Conservation (phyloP, 345 rosid genomes). For the Hypericum perforatum region DNA sequence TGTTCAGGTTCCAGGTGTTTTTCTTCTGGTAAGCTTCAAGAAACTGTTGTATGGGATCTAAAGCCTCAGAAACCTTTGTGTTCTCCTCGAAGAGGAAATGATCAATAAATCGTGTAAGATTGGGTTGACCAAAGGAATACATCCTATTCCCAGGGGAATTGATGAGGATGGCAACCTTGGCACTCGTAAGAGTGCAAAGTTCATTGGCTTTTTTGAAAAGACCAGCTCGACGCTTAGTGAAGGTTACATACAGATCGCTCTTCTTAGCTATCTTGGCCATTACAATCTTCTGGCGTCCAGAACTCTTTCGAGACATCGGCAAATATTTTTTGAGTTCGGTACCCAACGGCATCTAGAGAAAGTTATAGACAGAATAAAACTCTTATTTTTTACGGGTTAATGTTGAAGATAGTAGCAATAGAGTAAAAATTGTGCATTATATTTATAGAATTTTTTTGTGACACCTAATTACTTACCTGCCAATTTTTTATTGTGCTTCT, state of each 20-base stretch:
- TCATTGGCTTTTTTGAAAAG: conserved; percentile 22
- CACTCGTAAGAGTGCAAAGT: conserved; percentile 19
- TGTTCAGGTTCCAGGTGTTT: conserved; percentile 36
- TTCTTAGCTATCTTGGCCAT: conserved; percentile 21
- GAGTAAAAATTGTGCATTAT: too few species aligned
- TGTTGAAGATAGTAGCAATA: too few species aligned
- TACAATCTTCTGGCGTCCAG: conserved; percentile 20
- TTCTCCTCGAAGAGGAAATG: conserved; percentile 15
- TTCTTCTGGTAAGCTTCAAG: conserved; percentile 38
- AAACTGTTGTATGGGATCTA: conserved; percentile 22
- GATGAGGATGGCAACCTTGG: conserved; percentile 14
- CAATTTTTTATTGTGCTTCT: too few species aligned
- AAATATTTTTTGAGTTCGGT: too few species aligned
- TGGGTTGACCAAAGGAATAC: conserved; percentile 21
- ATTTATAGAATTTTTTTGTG: too few species aligned
- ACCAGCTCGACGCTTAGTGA: conserved; percentile 18
- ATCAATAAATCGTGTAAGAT: conserved; percentile 7
- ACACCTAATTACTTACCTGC: too few species aligned
- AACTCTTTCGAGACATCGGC: conserved; percentile 10
- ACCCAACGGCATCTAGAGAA: too few species aligned
- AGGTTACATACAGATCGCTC: conserved; percentile 20
- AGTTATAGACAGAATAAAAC: too few species aligned
- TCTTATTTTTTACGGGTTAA: too few species aligned
- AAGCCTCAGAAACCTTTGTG: conserved; percentile 5
- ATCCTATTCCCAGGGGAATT: conserved; percentile 20